Conservation (phyloP, 78 protist species). For the Dictyostelium capitatum region DNA sequence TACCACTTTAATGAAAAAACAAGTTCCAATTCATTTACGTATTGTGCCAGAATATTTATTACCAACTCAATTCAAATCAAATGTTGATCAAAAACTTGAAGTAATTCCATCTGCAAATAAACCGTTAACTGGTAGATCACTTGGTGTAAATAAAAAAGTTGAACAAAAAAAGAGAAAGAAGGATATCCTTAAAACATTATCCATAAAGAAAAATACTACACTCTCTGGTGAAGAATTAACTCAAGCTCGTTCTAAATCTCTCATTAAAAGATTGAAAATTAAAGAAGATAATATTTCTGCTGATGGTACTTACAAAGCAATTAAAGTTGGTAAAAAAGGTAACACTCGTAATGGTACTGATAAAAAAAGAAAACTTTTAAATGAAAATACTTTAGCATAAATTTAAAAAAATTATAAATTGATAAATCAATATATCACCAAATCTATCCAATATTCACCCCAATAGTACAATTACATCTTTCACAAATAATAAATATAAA, state of each 20-base stretch:
- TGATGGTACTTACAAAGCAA: conserved; percentile 40
- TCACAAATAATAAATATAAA: not conserved
- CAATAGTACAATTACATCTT: not conserved
- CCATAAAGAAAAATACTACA: not conserved
- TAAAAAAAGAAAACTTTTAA: not conserved
- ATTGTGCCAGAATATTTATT: conserved; percentile 71
- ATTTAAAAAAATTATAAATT: too few relatives aligned
- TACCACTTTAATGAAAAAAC: conserved; percentile 20
- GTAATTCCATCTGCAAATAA: conserved; percentile 32
- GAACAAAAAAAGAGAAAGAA: conserved; percentile 38
- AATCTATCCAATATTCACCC: not conserved
- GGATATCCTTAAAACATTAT: conserved; percentile 35
- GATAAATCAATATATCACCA: too few relatives aligned
- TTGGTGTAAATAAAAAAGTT: conserved; percentile 9
- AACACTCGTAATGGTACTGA: too few relatives aligned
- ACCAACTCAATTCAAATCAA: conserved; percentile 46
- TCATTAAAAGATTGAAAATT: conserved; percentile 19
- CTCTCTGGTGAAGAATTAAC: conserved; percentile 25
- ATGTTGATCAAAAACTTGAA: conserved; percentile 31
- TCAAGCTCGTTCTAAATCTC: conserved; percentile 7
- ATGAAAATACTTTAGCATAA: not conserved
- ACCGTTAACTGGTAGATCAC: conserved; percentile 60
- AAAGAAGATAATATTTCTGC: conserved; percentile 11
- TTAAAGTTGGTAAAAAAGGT: conserved; percentile 88
- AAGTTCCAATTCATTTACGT: conserved; percentile 16